Conservation (phyloP, 768 basidiomycete species). For the Boletus insuetus region DNA sequence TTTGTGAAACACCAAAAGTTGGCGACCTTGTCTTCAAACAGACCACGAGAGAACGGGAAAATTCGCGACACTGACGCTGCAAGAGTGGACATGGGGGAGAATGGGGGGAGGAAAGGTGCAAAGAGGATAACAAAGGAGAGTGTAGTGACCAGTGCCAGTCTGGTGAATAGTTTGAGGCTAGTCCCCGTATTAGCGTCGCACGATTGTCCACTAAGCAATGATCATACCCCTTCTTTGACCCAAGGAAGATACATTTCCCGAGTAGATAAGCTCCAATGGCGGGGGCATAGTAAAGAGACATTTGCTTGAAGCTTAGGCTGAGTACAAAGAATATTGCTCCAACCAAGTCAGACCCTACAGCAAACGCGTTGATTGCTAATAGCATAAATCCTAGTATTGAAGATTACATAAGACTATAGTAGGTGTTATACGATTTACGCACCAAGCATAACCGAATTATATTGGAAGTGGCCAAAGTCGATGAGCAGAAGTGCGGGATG, state of each 20-base stretch:
- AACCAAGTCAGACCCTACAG: conserved; percentile 61
- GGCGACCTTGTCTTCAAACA: conserved; percentile 95
- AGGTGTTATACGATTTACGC: conserved; percentile 18
- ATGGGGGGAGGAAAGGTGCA: conserved; percentile 74
- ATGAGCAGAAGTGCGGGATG: conserved; percentile 83
- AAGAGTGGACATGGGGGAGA: conserved; percentile 49
- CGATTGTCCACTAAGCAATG: neutral
- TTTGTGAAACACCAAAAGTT: conserved; percentile 98
- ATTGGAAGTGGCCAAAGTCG: conserved; percentile 95
- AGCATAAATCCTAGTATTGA: conserved; percentile 59
- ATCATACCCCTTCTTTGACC: conserved; percentile 64
- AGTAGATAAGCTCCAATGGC: conserved; percentile 88
- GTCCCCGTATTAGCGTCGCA: neutral
- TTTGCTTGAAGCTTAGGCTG: conserved; percentile 93
- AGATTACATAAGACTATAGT: neutral
- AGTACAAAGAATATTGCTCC: conserved; percentile 80
- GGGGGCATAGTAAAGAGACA: conserved; percentile 93
- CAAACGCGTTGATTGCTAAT: conserved; percentile 67
- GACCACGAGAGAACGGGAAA: conserved; percentile 87
- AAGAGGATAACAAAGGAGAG: conserved; percentile 69
- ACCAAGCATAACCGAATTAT: conserved; percentile 94
- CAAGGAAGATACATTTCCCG: conserved; percentile 85
- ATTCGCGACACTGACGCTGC: conserved; percentile 73
- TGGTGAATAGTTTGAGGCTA: conserved; percentile 56
- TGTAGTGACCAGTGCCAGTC: conserved; percentile 60